Evolutionary conservation across 2,329 filamentous ascomycete genomes (phyloP).

Genomic region (Talaromyces sp.): DNA sequence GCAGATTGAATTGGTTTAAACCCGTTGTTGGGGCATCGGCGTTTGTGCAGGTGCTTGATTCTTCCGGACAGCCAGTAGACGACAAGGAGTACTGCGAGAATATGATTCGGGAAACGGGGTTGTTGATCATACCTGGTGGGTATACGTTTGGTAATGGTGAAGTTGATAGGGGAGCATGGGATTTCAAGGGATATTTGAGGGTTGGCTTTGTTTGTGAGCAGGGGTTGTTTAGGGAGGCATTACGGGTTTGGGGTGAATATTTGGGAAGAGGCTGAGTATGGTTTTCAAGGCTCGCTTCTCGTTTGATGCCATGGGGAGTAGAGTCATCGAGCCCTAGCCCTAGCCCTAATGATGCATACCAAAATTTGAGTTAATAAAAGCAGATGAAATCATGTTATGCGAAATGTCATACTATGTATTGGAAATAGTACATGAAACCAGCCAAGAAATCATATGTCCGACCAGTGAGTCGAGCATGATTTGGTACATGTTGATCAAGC

Average conservation of each 20-base stretch:
- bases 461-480: too few relatives aligned
- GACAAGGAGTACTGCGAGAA: background rate
- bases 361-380: too few relatives aligned
- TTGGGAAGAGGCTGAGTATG: background rate
- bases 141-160: background rate
- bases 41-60: background rate
- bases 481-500: too few relatives aligned
- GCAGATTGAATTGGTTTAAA: background rate
- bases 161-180: background rate
- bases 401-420: too few relatives aligned
- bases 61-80: background rate
- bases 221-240: background rate
- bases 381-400: too few relatives aligned
- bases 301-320: too few relatives aligned
- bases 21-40: background rate
- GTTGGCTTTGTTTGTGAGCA: background rate
- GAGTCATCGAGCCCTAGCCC: too few relatives aligned
- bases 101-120: background rate
- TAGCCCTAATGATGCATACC: too few relatives aligned
- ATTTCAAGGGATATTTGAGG: background rate
- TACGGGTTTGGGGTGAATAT: background rate
- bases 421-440: too few relatives aligned
- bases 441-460: too few relatives aligned
- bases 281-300: too few relatives aligned
- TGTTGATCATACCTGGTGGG: background rate